Base-by-base conservation (phyloP, 2,329 filamentous ascomycete genomes). In the Chaetomiaceae sp. region DNA sequence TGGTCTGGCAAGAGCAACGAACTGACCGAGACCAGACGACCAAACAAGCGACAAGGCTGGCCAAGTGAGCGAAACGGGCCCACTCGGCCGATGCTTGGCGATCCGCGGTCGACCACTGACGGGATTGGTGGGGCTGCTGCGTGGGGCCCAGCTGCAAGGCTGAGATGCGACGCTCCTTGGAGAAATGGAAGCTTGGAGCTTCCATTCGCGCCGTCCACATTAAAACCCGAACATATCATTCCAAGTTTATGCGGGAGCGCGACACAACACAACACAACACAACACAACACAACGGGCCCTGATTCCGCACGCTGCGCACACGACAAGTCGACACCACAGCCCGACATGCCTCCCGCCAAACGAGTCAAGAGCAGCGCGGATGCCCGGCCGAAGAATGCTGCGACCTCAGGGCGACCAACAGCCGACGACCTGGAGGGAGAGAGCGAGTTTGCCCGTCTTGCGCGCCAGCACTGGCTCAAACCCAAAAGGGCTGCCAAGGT, bases 401-500 rank as follows among this genome's bases (percentile, higher is more conserved):
- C 14, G 22, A 5, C 64, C 52, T 66, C 73, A 25, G 74, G 76
- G 51, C 81, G 83, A 40, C 83, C 86, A 6, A 83, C 84, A 6
- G 78, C 87, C 59, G 81, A 83, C 61, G 87, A 87, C 64, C 68
- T 89, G 57, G 83, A 88, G 61, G 85, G 84, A 65, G 86, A 89
- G 65, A 84, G 77, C 63, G 74, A 80, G 60, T 89, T 90, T 72
- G 84, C 86, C 64, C 81, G 87, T 68, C 76, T 96, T 60, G 94
- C 94, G 57, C 83, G 85, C 66, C 84, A 88, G 70, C 81, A 92
- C 71, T 99, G 94, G 94, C 75, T 96, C 57, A 86, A 87, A 67
- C 74, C 80, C 22, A 82, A 82, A 80, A 66, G 64, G 79, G 22
- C 59, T 17, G 47, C 58, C 44, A 59, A 85, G 66, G 74, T 82